Percentiles rank a stretch among this genome's conserved stretches.
phyloP scores from a whole-genome alignment of 169 alveolate species.

The Plasmodium chabaudi region DNA sequence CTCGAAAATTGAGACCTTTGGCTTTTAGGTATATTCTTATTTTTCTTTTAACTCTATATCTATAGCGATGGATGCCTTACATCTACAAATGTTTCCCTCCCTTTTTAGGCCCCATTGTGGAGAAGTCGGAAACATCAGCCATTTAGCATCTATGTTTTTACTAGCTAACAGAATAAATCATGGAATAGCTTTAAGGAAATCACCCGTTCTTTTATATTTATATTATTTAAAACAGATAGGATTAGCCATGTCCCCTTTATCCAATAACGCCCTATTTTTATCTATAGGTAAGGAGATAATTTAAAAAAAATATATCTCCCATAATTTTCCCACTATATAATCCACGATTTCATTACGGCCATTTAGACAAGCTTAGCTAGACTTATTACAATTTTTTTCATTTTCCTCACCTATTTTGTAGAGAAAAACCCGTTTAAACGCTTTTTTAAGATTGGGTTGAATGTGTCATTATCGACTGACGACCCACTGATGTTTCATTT shows the following conservation, averaged over 20 bases:
- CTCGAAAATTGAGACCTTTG: slow-evolving; percentile 88
- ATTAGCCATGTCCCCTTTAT: slow-evolving; percentile 93
- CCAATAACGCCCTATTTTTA: slow-evolving; percentile 91
- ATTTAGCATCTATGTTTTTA: slow-evolving; percentile 90
- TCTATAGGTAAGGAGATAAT: slow-evolving; percentile 15
- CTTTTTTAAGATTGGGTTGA: slow-evolving; percentile 92
- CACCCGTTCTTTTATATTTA: slow-evolving; percentile 91
- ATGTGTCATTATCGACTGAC: slow-evolving; percentile 94
- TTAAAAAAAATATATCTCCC: not conserved
- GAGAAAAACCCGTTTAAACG: slow-evolving; percentile 91
- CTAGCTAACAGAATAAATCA: slow-evolving; percentile 92
- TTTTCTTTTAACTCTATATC: not conserved
- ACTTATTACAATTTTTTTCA: not conserved
- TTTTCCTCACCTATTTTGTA: slow-evolving; percentile 36
- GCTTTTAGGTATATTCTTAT: slow-evolving; percentile 81
- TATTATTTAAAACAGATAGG: slow-evolving; percentile 93
- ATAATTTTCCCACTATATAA: not conserved
- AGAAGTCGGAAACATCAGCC: slow-evolving; percentile 92
- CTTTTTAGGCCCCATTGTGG: slow-evolving; percentile 94
- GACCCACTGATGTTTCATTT: slow-evolving; percentile 95
- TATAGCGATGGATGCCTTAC: too few species aligned
- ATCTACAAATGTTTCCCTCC: not conserved
- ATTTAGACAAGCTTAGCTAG: not conserved
- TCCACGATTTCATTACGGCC: slow-evolving; percentile 1
- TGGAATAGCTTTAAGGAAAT: slow-evolving; percentile 88